phyloP scores from a whole-genome alignment of 2,329 filamentous ascomycete genomes.

The Pseudogymnoascus sp. region DNA sequence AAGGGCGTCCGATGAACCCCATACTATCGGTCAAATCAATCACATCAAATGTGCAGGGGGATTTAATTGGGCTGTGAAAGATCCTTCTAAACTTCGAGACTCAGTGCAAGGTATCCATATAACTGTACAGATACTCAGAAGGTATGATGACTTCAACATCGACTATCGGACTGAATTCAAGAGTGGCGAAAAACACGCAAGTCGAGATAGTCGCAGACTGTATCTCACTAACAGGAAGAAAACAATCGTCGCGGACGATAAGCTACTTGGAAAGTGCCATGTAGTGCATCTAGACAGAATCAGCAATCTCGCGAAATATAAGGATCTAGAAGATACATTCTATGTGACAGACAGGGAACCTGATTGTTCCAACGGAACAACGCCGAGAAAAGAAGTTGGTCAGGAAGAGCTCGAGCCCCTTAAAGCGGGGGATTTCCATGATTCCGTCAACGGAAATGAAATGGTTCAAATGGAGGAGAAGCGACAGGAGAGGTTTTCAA shows the following conservation, averaged over 20 bases:
- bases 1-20: neutral
- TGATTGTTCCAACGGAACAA: neutral
- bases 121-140: neutral
- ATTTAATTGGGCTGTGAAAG: neutral
- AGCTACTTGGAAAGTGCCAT: slow-evolving; percentile 17
- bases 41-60: neutral
- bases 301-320: slow-evolving; percentile 15
- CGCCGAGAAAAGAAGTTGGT: neutral
- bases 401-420: slow-evolving; percentile 6
- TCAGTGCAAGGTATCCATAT: neutral
- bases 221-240: slow-evolving; percentile 5
- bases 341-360: slow-evolving; percentile 14
- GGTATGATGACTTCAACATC: neutral
- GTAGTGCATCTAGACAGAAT: slow-evolving; percentile 15
- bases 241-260: neutral
- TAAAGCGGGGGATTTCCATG: neutral
- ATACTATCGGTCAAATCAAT: neutral
- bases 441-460: neutral
- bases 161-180: slow-evolving; percentile 2
- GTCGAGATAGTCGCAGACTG: slow-evolving; percentile 15
- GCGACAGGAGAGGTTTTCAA: neutral
- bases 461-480: neutral
- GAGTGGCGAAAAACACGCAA: neutral
- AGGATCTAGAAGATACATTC: slow-evolving; percentile 17
- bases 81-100: neutral